Conservation (phyloP, 805 yeast genomes). For the Blastobotrys terrestris region DNA sequence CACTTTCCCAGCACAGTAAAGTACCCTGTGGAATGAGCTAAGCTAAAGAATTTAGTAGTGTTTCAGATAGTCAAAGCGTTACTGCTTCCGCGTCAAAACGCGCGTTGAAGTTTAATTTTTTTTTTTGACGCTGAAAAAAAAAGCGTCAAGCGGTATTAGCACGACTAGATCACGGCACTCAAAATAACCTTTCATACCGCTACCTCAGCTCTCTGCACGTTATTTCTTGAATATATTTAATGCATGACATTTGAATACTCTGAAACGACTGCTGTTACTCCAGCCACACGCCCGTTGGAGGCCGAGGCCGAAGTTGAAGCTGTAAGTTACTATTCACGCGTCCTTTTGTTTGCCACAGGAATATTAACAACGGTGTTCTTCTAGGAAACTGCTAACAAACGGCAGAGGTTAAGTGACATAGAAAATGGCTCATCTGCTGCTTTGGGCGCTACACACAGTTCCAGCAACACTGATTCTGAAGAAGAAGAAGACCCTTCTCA, state of each 20-base stretch:
- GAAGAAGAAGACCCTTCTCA: background rate
- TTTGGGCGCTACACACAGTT: no score
- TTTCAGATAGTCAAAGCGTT: no score
- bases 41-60: no score
- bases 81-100: background rate
- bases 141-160: background rate
- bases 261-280: background rate
- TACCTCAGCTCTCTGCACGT: no score
- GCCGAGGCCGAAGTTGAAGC: background rate
- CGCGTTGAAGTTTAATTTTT: background rate
- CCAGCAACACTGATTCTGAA: background rate
- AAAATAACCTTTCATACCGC: background rate
- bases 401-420: background rate
- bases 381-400: background rate
- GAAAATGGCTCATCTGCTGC: background rate
- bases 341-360: background rate
- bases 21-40: no score
- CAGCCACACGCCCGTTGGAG: background rate
- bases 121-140: no score
- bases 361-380: background rate
- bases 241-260: background rate
- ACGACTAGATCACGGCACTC: background rate
- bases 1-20: no score
- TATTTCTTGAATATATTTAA: no score
- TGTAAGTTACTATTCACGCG: background rate